Conservation (phyloP, 306 rosid species). For the Cyamopsis tetragonoloba region DNA sequence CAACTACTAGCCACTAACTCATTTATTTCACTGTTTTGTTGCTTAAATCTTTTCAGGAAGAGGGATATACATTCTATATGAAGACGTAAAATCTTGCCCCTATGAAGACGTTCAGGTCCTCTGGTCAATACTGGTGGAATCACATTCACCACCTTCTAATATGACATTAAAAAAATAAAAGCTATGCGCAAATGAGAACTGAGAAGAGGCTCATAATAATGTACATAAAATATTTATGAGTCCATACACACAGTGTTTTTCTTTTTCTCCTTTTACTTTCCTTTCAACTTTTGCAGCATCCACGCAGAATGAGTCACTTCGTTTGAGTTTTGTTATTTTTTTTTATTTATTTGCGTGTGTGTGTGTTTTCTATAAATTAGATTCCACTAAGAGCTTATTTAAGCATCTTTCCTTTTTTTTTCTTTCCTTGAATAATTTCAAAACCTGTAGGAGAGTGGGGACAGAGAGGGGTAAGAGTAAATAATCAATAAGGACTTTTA, state of each 20-base stretch:
- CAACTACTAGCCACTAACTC: not conserved
- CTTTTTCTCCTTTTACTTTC: not conserved
- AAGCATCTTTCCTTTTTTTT: not conserved
- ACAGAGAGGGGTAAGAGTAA: not conserved
- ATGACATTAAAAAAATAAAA: slow-evolving; percentile 38
- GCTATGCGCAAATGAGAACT: slow-evolving; percentile 1
- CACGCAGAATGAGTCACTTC: not conserved
- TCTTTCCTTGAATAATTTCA: not conserved
- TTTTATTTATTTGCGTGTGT: too few species aligned
- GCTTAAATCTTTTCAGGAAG: slow-evolving; percentile 50
- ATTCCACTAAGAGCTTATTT: slow-evolving; percentile 1
- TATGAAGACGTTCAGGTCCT: slow-evolving; percentile 86
- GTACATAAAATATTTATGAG: slow-evolving; percentile 38
- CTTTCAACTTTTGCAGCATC: slow-evolving; percentile 15
- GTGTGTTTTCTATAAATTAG: too few species aligned
- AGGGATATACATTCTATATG: slow-evolving; percentile 85
- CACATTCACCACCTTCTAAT: slow-evolving; percentile 52
- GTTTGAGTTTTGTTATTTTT: not conserved
- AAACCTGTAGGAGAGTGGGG: not conserved
- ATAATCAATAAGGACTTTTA: not conserved
- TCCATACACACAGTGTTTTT: slow-evolving; percentile 14
- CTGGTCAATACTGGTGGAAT: slow-evolving; percentile 89
- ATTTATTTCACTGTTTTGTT: not conserved
- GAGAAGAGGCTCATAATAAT: slow-evolving; percentile 18
- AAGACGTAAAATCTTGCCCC: slow-evolving; percentile 93